These are phyloP conservation scores for Epichloe hybrida DNA, from an alignment of 2,329 filamentous ascomycete species.

Conservation along the genomic window DNA sequence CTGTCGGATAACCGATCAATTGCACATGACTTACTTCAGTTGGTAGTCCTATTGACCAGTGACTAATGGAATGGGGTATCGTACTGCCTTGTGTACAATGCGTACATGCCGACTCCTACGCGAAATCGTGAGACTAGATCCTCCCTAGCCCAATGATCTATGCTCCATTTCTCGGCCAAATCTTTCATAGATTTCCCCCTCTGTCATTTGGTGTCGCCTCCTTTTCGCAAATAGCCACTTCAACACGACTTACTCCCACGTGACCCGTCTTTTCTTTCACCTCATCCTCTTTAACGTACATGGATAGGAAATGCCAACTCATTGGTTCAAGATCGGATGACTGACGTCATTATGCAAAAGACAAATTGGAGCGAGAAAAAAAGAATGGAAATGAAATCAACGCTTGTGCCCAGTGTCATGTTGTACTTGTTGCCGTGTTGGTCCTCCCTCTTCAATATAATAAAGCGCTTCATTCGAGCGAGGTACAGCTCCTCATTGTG, in stretches of 20 bases:
- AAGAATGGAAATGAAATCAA: constrained; percentile 7
- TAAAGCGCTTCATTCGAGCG: background rate
- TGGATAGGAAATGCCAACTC: background rate
- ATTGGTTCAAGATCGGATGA: background rate
- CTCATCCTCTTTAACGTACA: background rate
- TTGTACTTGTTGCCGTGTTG: background rate
- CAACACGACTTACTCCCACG: background rate
- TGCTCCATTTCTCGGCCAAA: background rate
- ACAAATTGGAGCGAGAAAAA: background rate
- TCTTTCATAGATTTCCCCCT: background rate
- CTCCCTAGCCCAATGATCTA: background rate
- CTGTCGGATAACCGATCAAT: too few species aligned
- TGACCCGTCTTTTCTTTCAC: background rate
- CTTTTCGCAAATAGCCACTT: background rate
- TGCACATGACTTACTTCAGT: background rate
- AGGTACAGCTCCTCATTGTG: background rate
- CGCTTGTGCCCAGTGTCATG: constrained; percentile 3
- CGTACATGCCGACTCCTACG: background rate
- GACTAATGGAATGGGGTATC: background rate
- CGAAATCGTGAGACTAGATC: background rate
- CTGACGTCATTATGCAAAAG: constrained; percentile 6
- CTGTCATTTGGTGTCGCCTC: background rate
- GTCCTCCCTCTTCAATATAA: background rate
- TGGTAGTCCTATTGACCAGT: background rate
- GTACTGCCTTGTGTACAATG: background rate